Evolutionary conservation across 805 yeast species (phyloP), one percentile per base, ranked within the genome.

Genomic region (Metschnikowia gelsemii): DNA sequence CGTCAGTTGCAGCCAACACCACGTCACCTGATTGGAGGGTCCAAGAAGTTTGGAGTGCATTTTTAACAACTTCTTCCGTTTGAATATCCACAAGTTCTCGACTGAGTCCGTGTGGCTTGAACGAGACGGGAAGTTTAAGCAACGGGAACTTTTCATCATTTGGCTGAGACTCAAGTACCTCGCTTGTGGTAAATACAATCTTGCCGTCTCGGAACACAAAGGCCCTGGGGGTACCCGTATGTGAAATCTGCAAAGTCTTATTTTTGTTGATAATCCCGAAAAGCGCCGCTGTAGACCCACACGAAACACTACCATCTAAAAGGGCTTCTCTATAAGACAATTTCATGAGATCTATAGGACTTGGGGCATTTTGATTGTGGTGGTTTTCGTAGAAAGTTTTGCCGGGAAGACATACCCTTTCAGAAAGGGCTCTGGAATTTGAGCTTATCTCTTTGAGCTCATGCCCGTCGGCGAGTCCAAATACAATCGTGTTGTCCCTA

Each of bases 1-100:
- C 41, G 22, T 38, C 24, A 12, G 41, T 38, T 7, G 41, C 24
- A 17, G 20, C 35, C 22, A 38, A 22, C 5, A 38, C 30, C n/a
- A 31, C 11, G 31, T 38, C 41, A 11, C 41, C 41, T 7, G 17
- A 14, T 31, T 31, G 20, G 11, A 38, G 35, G 11, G 9, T 4
- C 31, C 31, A 28, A 3, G 31, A 14, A 7, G 14, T 20, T 4
- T 16, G 13, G 20, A 11, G 20, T 5, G 17, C 4, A 9, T 20
- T 28, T 2, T 7, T 3, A 16, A 28, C 11, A 6, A 28, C 3
- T 4, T 7, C 5, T 9, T 16, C 31, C 12, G 11, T 16, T 6
- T 7, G 20, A n/a, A n/a, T 20, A 4, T 28, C 31, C 9, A 28
- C 16, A 12, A n/a, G n/a, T n/a, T n/a, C n/a, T n/a, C n/a, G n/a